Evolutionary conservation across 345 rosid genomes (phyloP), one percentile per base, ranked within the genome.

Genomic region (Eucalyptus urophylla): DNA sequence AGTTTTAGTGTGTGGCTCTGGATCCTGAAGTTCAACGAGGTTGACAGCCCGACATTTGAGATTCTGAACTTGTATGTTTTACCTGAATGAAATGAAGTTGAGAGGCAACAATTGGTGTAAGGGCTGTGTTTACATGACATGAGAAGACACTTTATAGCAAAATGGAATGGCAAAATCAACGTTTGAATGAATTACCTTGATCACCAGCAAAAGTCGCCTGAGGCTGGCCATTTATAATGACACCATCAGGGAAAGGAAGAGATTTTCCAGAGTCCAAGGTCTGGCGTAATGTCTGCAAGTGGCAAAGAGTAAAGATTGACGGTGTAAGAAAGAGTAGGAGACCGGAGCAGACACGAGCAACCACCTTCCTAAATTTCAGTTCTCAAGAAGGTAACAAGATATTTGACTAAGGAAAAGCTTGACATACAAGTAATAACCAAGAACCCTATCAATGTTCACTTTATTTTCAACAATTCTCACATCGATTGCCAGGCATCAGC

Each of bases 21-120:
- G 92, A 97, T 94, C 91, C 97, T 93, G 92, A 97, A 95, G 90
- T 97, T 97, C 80, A 97, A 91, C 14, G 99, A 94, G 72, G 95
- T 93, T 10, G 95, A 91, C 83, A 92, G 93, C 5, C 99, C 99
- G 51, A 97, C 95, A 87, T 97, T 97, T 21, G 98, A 94, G 56
- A 97, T 90, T 90, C 98, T 91, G 86, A 97, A 95, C 92, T 87
- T 95, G 89, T 95, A 96, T 19, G 92, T 93, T 91, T 97, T 94
- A 54, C 98, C 99, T 97, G 92, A 53, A 91, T 72, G 19, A 72
- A 37, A 76, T 76, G 83, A 76, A 24, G 25, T 76, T 37, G 83
- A 76, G 43, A 37, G 83, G 83, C 45, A 37, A 37, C 27, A 43
- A 76, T 21, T 76, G 24, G 47, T 19, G 27, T 76, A 37, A 76